A percentile compares a stretch with the other conserved stretches of the same genome.
Conservation (phyloP, 73 alveolate genomes). For the Paramecium sonneborni region DNA sequence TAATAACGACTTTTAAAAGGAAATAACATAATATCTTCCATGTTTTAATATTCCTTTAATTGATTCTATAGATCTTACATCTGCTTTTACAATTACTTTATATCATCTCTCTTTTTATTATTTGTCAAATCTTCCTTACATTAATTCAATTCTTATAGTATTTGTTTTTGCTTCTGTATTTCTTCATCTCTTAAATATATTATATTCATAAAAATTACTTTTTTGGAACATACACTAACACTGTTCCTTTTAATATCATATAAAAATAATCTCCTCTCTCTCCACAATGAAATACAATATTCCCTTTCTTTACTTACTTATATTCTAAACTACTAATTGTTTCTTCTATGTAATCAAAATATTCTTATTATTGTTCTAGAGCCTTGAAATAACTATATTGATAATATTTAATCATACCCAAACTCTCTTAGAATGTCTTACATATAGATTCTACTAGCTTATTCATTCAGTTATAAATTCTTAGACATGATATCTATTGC, state of each 20-base stretch:
- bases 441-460: neutral
- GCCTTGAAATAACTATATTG: neutral
- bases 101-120: neutral
- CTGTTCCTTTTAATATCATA: conserved; percentile 17
- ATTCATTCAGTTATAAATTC: neutral
- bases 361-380: neutral
- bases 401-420: neutral
- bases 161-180: neutral
- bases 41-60: neutral
- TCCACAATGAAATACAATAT: conserved; percentile 23
- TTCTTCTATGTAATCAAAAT: neutral
- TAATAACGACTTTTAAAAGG: conserved; percentile 5
- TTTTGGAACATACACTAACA: neutral
- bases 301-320: neutral
- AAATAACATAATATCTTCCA: neutral
- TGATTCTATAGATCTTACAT: neutral
- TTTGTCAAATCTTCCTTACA: neutral
- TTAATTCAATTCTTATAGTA: neutral
- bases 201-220: neutral
- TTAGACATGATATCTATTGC: neutral
- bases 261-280: conserved; percentile 38
- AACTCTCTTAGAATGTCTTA: neutral
- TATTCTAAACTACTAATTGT: neutral
- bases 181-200: neutral
- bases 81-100: neutral